Evolutionary conservation across 805 yeast species (phyloP).

Genomic region (Sugiyamaella marilandica): DNA sequence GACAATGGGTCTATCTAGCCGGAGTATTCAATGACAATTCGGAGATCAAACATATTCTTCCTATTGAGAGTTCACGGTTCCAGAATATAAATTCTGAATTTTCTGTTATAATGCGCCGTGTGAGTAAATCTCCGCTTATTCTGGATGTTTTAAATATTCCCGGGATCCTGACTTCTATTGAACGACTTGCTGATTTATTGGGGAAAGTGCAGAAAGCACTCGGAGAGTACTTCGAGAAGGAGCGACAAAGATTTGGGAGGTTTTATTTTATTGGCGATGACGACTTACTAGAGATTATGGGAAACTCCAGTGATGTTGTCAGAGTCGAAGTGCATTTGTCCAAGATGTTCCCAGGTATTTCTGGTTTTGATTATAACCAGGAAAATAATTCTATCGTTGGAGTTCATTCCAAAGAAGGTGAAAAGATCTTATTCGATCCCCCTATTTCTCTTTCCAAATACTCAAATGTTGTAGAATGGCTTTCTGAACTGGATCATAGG

Average conservation of each 20-base stretch:
- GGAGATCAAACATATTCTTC: conserved; percentile 59
- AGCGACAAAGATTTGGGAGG: conserved; percentile 71
- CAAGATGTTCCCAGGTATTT: conserved; percentile 69
- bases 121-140: conserved; percentile 45
- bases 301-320: conserved; percentile 48
- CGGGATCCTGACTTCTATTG: conserved; percentile 45
- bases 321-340: conserved; percentile 54
- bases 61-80: conserved; percentile 66
- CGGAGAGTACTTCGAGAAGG: conserved; percentile 72
- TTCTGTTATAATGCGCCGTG: conserved; percentile 44
- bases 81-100: conserved; percentile 59
- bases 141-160: conserved; percentile 52
- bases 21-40: conserved; percentile 60
- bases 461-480: conserved; percentile 56
- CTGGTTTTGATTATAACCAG: conserved; percentile 37
- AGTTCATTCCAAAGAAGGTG: conserved; percentile 64
- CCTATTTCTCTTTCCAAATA: conserved; percentile 43
- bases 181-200: conserved; percentile 52
- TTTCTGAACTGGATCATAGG: conserved; percentile 51
- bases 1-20: conserved; percentile 81
- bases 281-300: conserved; percentile 77
- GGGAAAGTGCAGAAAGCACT: conserved; percentile 58
- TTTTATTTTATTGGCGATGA: conserved; percentile 88
- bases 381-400: conserved; percentile 38
- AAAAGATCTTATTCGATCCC: conserved; percentile 36